phyloP scores from a whole-genome alignment of 2,329 filamentous ascomycete genomes.

The Plenodomus lindquistii region DNA sequence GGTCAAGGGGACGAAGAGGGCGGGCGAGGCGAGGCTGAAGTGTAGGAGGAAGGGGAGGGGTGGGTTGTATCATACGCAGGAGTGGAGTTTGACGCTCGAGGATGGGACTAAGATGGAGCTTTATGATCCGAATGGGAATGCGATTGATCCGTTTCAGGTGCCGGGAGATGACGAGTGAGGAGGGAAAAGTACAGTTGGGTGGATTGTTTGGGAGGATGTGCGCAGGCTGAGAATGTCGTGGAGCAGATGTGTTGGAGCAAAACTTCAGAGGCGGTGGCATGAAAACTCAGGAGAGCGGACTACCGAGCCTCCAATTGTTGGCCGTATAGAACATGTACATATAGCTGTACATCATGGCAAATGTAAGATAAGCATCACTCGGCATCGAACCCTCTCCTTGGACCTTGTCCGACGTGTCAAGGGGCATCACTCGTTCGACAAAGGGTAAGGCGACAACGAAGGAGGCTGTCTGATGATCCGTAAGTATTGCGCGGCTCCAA shows the following conservation, averaged over 20 bases:
- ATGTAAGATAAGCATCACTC: background rate
- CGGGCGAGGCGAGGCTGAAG: constrained; percentile 78
- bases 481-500: too few relatives aligned
- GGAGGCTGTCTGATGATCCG: too few relatives aligned
- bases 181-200: too few relatives aligned
- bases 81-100: constrained; percentile 81
- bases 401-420: too few relatives aligned
- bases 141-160: constrained; percentile 64
- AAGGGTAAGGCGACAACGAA: too few relatives aligned
- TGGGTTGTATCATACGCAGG: constrained; percentile 80
- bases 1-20: constrained; percentile 76
- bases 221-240: too few relatives aligned
- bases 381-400: too few relatives aligned
- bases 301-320: background rate
- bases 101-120: constrained; percentile 73
- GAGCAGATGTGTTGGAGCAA: too few relatives aligned
- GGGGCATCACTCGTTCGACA: too few relatives aligned
- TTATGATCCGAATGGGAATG: constrained; percentile 62
- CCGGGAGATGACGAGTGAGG: constrained; percentile 29
- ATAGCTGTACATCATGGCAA: background rate
- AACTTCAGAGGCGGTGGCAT: too few relatives aligned
- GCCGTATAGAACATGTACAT: background rate
- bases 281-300: too few relatives aligned
- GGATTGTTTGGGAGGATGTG: too few relatives aligned
- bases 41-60: constrained; percentile 71